These are phyloP conservation scores for Neurospora sp. DNA, from an alignment of 495 filamentous ascomycete genomes.

Conservation along the genomic window DNA sequence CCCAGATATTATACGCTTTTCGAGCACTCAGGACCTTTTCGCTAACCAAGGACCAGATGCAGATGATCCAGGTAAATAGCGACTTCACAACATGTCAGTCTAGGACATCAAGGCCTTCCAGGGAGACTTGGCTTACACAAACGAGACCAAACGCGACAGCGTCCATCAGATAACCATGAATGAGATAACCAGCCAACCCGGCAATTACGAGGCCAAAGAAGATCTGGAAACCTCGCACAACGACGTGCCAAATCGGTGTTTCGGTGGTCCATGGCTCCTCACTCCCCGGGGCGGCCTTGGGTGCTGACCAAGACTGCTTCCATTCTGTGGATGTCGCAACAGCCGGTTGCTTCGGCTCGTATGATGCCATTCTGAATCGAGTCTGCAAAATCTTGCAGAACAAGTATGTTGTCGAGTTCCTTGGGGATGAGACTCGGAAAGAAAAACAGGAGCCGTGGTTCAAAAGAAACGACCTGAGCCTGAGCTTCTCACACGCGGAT, in stretches of 20 bases:
- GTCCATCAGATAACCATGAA: slow-evolving; percentile 33
- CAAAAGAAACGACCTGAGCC: neutral
- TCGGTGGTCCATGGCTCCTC: neutral
- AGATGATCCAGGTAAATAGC: slow-evolving; percentile 36
- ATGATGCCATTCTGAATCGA: neutral
- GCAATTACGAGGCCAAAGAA: slow-evolving; percentile 28
- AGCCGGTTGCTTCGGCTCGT: neutral
- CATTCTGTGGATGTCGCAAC: neutral
- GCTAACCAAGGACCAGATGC: slow-evolving; percentile 27
- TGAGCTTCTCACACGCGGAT: neutral
- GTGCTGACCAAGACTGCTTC: neutral
- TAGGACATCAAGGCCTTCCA: neutral
- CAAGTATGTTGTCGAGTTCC: neutral
- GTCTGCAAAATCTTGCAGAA: neutral
- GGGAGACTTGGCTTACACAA: slow-evolving; percentile 22
- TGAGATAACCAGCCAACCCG: slow-evolving; percentile 27
- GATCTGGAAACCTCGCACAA: slow-evolving; percentile 29
- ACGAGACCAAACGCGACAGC: slow-evolving; percentile 21
- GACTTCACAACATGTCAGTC: slow-evolving; percentile 15
- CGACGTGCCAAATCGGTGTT: slow-evolving; percentile 31
- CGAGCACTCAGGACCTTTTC: slow-evolving; percentile 28
- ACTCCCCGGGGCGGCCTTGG: neutral
- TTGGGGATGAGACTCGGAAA: neutral
- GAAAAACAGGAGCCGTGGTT: neutral
- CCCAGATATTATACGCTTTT: slow-evolving; percentile 35